Conservation (phyloP, 1,284 basidiomycete genomes). For the Marasmius tenuissimus region DNA sequence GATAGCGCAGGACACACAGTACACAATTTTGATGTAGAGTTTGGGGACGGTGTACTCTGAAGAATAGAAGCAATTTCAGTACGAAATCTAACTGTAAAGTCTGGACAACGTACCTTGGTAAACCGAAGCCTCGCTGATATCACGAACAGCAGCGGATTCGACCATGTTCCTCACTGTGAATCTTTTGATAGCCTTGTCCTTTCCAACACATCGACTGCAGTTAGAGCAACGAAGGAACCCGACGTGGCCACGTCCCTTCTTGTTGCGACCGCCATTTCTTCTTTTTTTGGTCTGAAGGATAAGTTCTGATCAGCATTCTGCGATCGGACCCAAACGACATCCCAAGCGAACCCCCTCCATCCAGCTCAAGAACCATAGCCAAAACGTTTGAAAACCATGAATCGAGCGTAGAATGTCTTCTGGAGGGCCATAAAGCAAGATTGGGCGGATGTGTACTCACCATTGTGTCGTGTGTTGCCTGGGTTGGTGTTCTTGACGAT, state of each 20-base stretch:
- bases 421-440: not conserved
- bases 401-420: not conserved
- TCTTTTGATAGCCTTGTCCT: slow-evolving; percentile 99
- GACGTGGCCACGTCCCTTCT: slow-evolving; percentile 97
- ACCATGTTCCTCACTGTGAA: slow-evolving; percentile 99
- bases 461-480: not conserved
- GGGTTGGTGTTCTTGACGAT: not conserved
- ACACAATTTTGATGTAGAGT: slow-evolving; percentile 98
- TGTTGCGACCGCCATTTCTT: slow-evolving; percentile 98
- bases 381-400: not conserved
- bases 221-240: slow-evolving; percentile 95
- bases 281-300: slow-evolving; percentile 89
- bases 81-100: not conserved
- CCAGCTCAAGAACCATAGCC: not conserved
- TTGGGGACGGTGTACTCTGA: slow-evolving; percentile 97
- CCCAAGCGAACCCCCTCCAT: not conserved
- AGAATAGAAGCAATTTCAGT: slow-evolving; percentile 7
- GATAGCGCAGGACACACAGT: slow-evolving; percentile 99
- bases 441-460: not conserved
- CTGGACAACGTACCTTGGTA: slow-evolving; percentile 73
- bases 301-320: not conserved
- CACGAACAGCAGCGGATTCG: slow-evolving; percentile 96
- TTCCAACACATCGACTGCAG: slow-evolving; percentile 92
- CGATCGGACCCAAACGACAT: not conserved
- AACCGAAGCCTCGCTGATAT: slow-evolving; percentile 95